Evolutionary conservation across 163 green algal genomes (phyloP).

Genomic region (Chlamydomonas reinhardtii): DNA sequence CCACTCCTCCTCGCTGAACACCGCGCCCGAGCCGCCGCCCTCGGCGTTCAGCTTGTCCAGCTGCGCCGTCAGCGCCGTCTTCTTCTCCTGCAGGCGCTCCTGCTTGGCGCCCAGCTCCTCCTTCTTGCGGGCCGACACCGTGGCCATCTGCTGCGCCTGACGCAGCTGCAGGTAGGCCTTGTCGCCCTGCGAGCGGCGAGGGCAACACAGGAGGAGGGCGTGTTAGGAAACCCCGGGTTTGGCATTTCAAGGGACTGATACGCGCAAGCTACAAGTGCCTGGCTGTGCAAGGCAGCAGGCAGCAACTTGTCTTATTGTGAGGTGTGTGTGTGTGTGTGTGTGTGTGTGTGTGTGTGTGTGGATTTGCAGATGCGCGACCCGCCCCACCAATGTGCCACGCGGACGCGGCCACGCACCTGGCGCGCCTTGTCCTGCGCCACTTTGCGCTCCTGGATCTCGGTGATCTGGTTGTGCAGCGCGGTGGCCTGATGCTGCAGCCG

Average conservation of each 20-base stretch:
- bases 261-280: too few species aligned
- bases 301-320: too few species aligned
- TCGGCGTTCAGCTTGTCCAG: slow-evolving; percentile 59
- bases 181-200: slow-evolving; percentile 43
- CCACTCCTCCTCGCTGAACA: slow-evolving; percentile 70
- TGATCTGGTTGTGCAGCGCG: slow-evolving; percentile 63
- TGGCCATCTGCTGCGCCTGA: slow-evolving; percentile 75
- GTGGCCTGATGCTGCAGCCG: slow-evolving; percentile 62
- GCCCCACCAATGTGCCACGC: too few species aligned
- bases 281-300: too few species aligned
- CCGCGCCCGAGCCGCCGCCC: slow-evolving; percentile 33
- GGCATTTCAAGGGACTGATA: too few species aligned
- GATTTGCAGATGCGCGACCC: too few species aligned
- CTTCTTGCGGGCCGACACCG: slow-evolving; percentile 66
- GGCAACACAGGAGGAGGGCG: too few species aligned
- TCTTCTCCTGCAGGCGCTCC: slow-evolving; percentile 69
- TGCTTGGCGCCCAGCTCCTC: slow-evolving; percentile 64
- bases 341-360: too few species aligned
- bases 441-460: slow-evolving; percentile 62
- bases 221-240: too few species aligned
- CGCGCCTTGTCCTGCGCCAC: slow-evolving; percentile 54
- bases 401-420: too few species aligned
- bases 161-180: slow-evolving; percentile 73
- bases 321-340: too few species aligned
- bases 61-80: slow-evolving; percentile 53